These are phyloP conservation scores for Tetradesmus obliquus DNA, from an alignment of 139 green algal species.

Conservation along the genomic window DNA sequence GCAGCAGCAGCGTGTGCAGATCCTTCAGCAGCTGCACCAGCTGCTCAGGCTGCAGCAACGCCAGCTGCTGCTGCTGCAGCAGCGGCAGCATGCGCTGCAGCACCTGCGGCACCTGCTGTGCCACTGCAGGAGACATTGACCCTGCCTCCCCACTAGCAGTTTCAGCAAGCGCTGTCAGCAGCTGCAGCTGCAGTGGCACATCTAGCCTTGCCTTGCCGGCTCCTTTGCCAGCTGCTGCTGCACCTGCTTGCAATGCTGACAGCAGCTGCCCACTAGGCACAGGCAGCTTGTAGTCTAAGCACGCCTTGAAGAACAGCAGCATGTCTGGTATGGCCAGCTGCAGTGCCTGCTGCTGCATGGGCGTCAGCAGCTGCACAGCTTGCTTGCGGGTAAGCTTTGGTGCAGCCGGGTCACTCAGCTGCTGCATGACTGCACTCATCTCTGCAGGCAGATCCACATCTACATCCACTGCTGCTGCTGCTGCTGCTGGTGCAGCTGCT, in stretches of 20 bases:
- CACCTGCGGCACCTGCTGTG: conserved; percentile 13
- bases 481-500: background rate
- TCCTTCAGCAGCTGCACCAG: conserved; percentile 41
- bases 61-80: conserved; percentile 26
- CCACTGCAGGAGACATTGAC: background rate
- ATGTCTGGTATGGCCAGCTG: background rate
- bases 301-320: background rate
- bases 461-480: background rate
- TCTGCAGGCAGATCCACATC: background rate
- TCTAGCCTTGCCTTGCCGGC: background rate
- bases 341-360: background rate
- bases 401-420: background rate
- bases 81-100: conserved; percentile 1
- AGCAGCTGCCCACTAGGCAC: background rate
- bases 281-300: background rate
- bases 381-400: background rate
- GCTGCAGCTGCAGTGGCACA: conserved; percentile 6
- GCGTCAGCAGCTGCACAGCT: conserved; percentile 15
- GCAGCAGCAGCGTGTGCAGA: background rate
- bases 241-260: background rate
- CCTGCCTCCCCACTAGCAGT: background rate
- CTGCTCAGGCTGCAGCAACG: background rate
- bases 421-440: background rate
- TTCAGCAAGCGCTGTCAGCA: conserved; percentile 11
- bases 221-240: background rate